Evolutionary conservation across 805 yeast genomes (phyloP).

Genomic region (Nadsonia fulvescens): DNA sequence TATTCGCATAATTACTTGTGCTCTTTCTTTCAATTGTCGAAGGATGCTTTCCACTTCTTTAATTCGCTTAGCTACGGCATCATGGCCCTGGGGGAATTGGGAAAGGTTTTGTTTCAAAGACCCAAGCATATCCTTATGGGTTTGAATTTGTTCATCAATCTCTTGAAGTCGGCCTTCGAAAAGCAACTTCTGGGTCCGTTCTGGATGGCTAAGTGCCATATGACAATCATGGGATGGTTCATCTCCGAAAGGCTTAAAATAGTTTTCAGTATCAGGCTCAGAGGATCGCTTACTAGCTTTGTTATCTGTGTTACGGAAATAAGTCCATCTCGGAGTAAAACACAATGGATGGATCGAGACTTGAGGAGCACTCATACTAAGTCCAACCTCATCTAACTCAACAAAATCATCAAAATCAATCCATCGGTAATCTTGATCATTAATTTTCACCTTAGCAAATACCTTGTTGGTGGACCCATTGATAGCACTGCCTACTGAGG

Average conservation of each 20-base stretch:
- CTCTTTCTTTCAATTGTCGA: too few relatives aligned
- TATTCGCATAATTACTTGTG: too few relatives aligned
- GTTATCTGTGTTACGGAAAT: slow-evolving; percentile 43
- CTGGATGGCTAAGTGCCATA: slow-evolving; percentile 17
- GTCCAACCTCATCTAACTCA: slow-evolving; percentile 34
- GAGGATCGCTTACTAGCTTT: slow-evolving; percentile 18
- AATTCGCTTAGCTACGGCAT: slow-evolving; percentile 1
- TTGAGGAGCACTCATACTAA: slow-evolving; percentile 13
- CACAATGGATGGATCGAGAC: slow-evolving; percentile 43
- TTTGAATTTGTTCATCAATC: slow-evolving; percentile 16
- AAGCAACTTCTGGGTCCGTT: slow-evolving; percentile 13
- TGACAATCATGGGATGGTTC: slow-evolving; percentile 47
- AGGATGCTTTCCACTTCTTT: too few relatives aligned
- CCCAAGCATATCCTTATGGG: slow-evolving; percentile 17
- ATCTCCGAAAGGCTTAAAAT: slow-evolving; percentile 29
- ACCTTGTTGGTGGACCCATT: slow-evolving; percentile 9
- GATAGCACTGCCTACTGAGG: slow-evolving; percentile 9
- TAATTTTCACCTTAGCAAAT: slow-evolving; percentile 14
- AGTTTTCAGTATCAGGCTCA: slow-evolving; percentile 11
- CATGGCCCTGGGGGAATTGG: slow-evolving; percentile 11
- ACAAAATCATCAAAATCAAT: slow-evolving; percentile 56
- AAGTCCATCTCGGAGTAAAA: slow-evolving; percentile 51
- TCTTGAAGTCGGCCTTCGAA: slow-evolving; percentile 15
- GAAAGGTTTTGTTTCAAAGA: slow-evolving; percentile 12
- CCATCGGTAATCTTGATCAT: slow-evolving; percentile 34